Percentiles rank a stretch among this genome's conserved stretches.
Conservation (phyloP, 75 land plant species). For the Pinus taeda region DNA sequence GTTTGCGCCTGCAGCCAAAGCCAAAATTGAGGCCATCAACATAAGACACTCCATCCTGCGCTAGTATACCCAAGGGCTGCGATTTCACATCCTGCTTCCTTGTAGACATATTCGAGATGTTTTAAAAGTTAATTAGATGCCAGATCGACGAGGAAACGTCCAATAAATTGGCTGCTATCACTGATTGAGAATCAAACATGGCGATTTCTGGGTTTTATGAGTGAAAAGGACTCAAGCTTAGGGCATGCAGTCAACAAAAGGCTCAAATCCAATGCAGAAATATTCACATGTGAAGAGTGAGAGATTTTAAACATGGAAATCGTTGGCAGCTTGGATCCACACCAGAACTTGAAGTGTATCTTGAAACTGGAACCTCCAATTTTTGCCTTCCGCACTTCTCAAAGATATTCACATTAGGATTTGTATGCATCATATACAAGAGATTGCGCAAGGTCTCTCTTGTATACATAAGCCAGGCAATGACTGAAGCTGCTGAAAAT, state of each 20-base stretch:
- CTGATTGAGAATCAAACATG: conserved; percentile 55
- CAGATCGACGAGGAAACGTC: no score
- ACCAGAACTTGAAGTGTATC: conserved; percentile 47
- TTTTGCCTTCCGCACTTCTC: conserved; percentile 71
- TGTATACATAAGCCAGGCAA: conserved; percentile 89
- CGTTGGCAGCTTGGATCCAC: conserved; percentile 70
- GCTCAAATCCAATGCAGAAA: conserved; percentile 77
- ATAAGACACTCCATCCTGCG: no score
- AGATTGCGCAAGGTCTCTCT: conserved; percentile 58
- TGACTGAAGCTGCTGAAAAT: conserved; percentile 82
- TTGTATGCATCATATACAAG: conserved; percentile 51
- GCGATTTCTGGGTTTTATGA: conserved; percentile 55
- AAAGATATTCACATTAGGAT: conserved; percentile 61
- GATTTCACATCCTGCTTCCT: no score
- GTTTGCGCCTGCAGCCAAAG: no score
- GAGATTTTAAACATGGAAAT: conserved; percentile 54
- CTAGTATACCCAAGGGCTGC: no score
- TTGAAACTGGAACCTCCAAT: conserved; percentile 55
- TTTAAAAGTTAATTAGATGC: no score
- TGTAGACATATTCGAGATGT: no score
- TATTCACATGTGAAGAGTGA: conserved; percentile 57
- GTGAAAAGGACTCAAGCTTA: conserved; percentile 50
- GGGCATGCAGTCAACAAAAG: conserved; percentile 76
- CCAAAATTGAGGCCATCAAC: no score
- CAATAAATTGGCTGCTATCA: no score